phyloP scores from a whole-genome alignment of 1,139 yeast genomes.

The Chernovozyma sophiae-reginae region DNA sequence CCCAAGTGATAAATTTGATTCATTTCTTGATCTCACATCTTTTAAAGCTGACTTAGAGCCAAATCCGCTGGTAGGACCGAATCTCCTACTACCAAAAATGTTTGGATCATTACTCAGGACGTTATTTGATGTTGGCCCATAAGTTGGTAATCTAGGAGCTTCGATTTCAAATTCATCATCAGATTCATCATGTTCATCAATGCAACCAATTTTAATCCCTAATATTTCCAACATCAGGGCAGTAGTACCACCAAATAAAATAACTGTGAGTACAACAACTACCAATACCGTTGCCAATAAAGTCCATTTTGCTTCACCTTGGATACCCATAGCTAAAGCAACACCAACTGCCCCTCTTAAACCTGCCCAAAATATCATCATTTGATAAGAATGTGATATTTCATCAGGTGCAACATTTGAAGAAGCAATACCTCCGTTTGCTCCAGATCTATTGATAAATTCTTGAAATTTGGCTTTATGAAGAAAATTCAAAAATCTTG shows the following conservation, averaged over 20 bases:
- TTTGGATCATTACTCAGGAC: constrained; percentile 9
- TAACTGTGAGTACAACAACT: constrained; percentile 93
- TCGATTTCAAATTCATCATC: constrained; percentile 97
- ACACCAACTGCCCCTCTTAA: constrained; percentile 99
- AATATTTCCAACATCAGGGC: constrained; percentile 96
- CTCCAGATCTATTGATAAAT: constrained; percentile 28
- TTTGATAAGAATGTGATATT: constrained; percentile 91
- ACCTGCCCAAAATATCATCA: constrained; percentile 99
- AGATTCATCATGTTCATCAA: constrained; percentile 67
- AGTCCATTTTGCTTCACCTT: constrained; percentile 89
- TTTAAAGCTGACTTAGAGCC: constrained; percentile 7
- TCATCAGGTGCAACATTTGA: constrained; percentile 64
- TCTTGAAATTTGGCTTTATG: constrained; percentile 52
- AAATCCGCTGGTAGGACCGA: constrained; percentile 6
- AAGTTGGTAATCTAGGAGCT: constrained; percentile 50
- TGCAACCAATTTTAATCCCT: constrained; percentile 88
- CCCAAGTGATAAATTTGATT: constrained; percentile 23
- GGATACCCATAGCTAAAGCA: constrained; percentile 95
- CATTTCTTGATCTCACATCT: constrained; percentile 22
- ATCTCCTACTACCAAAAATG: constrained; percentile 35
- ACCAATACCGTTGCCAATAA: constrained; percentile 91
- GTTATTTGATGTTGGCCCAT: not conserved
- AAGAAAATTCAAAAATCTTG: constrained; percentile 78
- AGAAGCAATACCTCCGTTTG: constrained; percentile 37
- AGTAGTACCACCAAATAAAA: constrained; percentile 96